Percentiles rank a stretch among this genome's conserved stretches.
These are phyloP conservation scores for Wickerhamiella kurtzmanii DNA, from an alignment of 805 yeast species.

Conservation along the genomic window DNA sequence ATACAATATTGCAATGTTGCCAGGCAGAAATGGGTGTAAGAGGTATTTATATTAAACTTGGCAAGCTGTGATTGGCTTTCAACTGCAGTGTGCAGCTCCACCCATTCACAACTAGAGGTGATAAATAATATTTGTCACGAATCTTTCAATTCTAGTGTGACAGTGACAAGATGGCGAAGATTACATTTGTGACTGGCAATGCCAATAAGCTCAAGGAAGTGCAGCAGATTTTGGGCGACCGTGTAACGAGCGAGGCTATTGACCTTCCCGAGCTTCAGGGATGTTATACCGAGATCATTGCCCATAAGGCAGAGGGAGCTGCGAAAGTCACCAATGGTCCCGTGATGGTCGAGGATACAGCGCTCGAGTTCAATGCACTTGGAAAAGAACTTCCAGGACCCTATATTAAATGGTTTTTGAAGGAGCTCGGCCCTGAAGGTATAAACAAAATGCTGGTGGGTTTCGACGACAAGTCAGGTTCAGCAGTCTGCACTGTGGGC, in stretches of 20 bases:
- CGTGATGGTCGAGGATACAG: constrained; percentile 90
- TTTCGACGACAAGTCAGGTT: constrained; percentile 72
- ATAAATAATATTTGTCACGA: too few species aligned
- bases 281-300: constrained; percentile 64
- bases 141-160: too few species aligned
- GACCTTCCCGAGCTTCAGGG: constrained; percentile 93
- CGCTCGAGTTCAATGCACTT: constrained; percentile 68
- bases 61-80: too few species aligned
- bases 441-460: constrained; percentile 64
- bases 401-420: constrained; percentile 82
- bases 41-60: too few species aligned
- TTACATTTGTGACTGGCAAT: constrained; percentile 79
- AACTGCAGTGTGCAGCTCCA: too few species aligned
- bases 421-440: constrained; percentile 60
- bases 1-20: too few species aligned
- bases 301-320: constrained; percentile 66
- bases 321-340: constrained; percentile 55
- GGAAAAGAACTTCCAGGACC: constrained; percentile 82
- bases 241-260: constrained; percentile 47
- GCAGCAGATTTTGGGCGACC: constrained; percentile 43
- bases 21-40: too few species aligned
- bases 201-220: constrained; percentile 80
- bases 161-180: constrained; percentile 19
- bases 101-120: too few species aligned
- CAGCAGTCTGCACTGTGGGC: constrained; percentile 86